Percentiles rank a stretch among this genome's conserved stretches.
phyloP scores from a whole-genome alignment of 2,329 filamentous ascomycete genomes.

The Bipolaris cookei region DNA sequence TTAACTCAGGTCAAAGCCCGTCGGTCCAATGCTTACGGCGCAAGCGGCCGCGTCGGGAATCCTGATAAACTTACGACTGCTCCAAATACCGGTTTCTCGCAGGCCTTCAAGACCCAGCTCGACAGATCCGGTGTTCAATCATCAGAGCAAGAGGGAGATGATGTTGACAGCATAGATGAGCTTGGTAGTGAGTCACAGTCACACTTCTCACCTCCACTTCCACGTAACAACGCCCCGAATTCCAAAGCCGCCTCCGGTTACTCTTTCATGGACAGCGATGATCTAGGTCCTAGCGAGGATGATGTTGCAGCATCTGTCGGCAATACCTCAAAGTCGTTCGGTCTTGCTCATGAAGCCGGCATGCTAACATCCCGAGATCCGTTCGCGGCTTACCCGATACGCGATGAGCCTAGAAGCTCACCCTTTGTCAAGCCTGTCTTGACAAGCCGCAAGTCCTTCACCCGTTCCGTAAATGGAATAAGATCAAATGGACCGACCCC shows the following conservation, averaged over 20 bases:
- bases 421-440: conserved; percentile 7
- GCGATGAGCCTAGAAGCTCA: conserved; percentile 7
- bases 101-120: conserved; percentile 42
- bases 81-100: conserved; percentile 39
- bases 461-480: conserved; percentile 8
- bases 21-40: conserved; percentile 47
- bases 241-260: conserved; percentile 21
- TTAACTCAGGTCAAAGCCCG: conserved; percentile 42
- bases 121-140: conserved; percentile 33
- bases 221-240: not conserved
- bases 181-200: conserved; percentile 11
- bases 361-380: conserved; percentile 28
- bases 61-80: conserved; percentile 38
- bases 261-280: conserved; percentile 29
- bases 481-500: conserved; percentile 5
- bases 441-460: not conserved
- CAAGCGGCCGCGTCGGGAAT: conserved; percentile 41
- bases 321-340: conserved; percentile 45
- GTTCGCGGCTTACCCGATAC: conserved; percentile 6
- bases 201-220: conserved; percentile 12
- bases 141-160: conserved; percentile 23
- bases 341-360: conserved; percentile 41
- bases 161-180: conserved; percentile 23
- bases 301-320: conserved; percentile 29
- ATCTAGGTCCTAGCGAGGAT: conserved; percentile 27